These are phyloP conservation scores for Cordyceps tenuipes DNA, from an alignment of 2,329 filamentous ascomycete genomes.

Conservation along the genomic window DNA sequence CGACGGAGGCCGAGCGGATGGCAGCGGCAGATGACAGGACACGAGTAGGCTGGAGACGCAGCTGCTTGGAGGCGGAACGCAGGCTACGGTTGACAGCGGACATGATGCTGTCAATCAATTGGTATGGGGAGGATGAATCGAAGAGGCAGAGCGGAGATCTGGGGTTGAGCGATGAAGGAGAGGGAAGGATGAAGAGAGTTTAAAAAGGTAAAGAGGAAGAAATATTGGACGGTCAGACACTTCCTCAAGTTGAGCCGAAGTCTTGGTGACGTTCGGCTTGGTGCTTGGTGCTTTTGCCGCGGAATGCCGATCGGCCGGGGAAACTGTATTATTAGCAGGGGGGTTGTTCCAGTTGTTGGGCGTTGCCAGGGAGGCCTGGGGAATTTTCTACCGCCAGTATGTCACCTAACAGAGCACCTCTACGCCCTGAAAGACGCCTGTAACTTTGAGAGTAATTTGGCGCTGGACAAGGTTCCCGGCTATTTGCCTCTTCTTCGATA, in stretches of 20 bases:
- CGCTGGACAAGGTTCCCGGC: background rate
- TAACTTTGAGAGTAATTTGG: background rate
- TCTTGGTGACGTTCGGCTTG: conserved; percentile 8
- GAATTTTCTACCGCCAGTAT: too few species aligned
- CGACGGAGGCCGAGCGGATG: conserved; percentile 22
- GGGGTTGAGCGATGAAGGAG: background rate
- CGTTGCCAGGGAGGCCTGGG: background rate
- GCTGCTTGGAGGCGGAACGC: conserved; percentile 45
- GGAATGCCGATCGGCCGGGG: conserved; percentile 10
- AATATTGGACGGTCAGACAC: background rate
- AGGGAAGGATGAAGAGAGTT: background rate
- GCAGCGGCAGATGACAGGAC: conserved; percentile 28
- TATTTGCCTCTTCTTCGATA: background rate
- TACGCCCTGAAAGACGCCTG: background rate
- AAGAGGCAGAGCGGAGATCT: background rate
- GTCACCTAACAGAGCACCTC: background rate
- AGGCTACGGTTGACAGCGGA: conserved; percentile 47
- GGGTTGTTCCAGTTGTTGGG: background rate
- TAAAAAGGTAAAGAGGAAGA: background rate
- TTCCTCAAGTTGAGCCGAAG: conserved; percentile 9
- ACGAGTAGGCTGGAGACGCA: conserved; percentile 37
- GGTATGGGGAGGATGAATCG: background rate
- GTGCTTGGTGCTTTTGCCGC: conserved; percentile 8
- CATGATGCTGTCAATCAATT: conserved; percentile 29
- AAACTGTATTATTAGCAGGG: background rate